phyloP scores from a whole-genome alignment of 371 early-diverging fungal species.

The Mortierella sp. region DNA sequence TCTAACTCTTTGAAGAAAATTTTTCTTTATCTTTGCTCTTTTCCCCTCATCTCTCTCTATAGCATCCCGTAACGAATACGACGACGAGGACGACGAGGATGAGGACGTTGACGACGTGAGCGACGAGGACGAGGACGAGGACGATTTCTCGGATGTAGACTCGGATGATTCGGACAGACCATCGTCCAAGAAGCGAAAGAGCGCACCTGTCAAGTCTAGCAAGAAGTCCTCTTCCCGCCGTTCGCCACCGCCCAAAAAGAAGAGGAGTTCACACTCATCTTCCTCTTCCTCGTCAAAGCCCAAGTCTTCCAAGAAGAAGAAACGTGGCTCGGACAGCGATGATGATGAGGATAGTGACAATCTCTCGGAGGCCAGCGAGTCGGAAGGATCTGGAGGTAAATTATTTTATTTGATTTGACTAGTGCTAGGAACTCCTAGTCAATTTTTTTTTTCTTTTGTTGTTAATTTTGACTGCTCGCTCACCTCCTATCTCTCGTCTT shows the following conservation, averaged over 20 bases:
- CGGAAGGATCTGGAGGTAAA: slow-evolving; percentile 48
- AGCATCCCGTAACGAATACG: too few relatives aligned
- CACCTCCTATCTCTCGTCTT: neutral
- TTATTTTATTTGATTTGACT: too few relatives aligned
- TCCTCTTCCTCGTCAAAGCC: slow-evolving; percentile 25
- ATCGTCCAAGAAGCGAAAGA: slow-evolving; percentile 26
- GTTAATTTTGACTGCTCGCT: neutral
- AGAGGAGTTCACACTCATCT: slow-evolving; percentile 14
- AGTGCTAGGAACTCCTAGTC: neutral
- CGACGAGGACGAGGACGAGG: slow-evolving; percentile 46
- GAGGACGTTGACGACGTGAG: slow-evolving; percentile 30
- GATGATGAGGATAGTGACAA: slow-evolving; percentile 52
- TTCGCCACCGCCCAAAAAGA: slow-evolving; percentile 43
- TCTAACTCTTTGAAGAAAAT: too few relatives aligned
- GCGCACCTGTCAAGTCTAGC: slow-evolving; percentile 18
- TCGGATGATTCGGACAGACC: slow-evolving; percentile 44
- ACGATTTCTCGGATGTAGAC: slow-evolving; percentile 52
- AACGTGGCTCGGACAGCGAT: slow-evolving; percentile 53
- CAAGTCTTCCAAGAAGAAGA: slow-evolving; percentile 44
- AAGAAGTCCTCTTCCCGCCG: slow-evolving; percentile 27
- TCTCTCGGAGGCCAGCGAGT: slow-evolving; percentile 51
- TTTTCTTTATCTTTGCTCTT: neutral
- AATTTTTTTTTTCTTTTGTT: neutral
- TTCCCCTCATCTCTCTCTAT: neutral
- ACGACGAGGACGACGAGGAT: slow-evolving; percentile 19